Evolutionary conservation across 2,329 filamentous ascomycete genomes (phyloP).

Genomic region (Thermomyces lanuginosus): DNA sequence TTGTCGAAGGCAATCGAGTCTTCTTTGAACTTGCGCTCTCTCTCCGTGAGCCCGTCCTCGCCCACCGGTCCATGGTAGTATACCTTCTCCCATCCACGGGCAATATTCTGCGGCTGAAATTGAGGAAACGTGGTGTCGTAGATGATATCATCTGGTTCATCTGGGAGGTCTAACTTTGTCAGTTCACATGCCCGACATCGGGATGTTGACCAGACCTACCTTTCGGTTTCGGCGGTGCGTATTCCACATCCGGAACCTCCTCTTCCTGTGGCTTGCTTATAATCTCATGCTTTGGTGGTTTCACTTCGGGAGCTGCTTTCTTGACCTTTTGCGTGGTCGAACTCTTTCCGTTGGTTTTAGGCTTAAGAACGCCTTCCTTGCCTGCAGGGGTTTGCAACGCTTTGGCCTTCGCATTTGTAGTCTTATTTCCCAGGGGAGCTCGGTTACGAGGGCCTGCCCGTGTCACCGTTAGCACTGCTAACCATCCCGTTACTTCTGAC

Average conservation of each 20-base stretch:
- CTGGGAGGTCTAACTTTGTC: conserved; percentile 35
- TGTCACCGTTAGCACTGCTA: background rate
- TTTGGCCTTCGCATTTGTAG: conserved; percentile 77
- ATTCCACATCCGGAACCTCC: conserved; percentile 64
- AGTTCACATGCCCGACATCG: conserved; percentile 10
- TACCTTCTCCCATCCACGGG: conserved; percentile 34
- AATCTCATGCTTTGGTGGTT: conserved; percentile 28
- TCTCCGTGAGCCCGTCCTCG: conserved; percentile 45
- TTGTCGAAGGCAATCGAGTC: conserved; percentile 46
- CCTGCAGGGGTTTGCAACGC: conserved; percentile 50
- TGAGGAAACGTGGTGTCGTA: conserved; percentile 36
- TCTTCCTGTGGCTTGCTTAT: conserved; percentile 35
- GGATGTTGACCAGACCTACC: conserved; percentile 20
- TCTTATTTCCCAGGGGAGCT: conserved; percentile 82
- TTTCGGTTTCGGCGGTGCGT: conserved; percentile 60
- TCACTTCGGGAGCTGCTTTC: conserved; percentile 36
- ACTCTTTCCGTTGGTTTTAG: conserved; percentile 45
- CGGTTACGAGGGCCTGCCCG: conserved; percentile 47
- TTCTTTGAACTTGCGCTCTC: conserved; percentile 53
- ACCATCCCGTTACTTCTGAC: background rate
- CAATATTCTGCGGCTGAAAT: conserved; percentile 38
- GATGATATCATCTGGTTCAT: conserved; percentile 29
- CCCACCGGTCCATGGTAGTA: conserved; percentile 33
- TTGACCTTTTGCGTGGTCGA: conserved; percentile 45
- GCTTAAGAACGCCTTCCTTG: conserved; percentile 43